Percentiles rank a stretch among this genome's conserved stretches.
Conservation (phyloP, 805 yeast species). For the Ogataea paraovalis region DNA sequence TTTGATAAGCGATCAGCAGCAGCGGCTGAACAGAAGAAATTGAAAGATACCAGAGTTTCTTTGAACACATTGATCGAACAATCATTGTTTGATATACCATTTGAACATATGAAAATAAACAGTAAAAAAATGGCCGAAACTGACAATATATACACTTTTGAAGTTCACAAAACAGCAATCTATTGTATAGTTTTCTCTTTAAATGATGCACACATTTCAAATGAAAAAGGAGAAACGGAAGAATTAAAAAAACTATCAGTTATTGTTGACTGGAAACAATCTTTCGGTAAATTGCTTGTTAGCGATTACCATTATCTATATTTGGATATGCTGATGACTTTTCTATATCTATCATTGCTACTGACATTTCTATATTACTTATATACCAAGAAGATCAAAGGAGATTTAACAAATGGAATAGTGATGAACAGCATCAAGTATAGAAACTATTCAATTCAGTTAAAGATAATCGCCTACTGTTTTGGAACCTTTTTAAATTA, state of each 20-base stretch:
- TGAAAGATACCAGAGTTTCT: conserved; percentile 5
- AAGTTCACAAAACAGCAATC: conserved; percentile 18
- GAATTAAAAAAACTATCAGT: conserved; percentile 9
- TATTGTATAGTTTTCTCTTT: conserved; percentile 27
- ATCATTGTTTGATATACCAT: conserved; percentile 10
- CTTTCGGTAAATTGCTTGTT: conserved; percentile 28
- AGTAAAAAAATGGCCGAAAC: conserved; percentile 2
- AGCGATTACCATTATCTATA: conserved; percentile 27
- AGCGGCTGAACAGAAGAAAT: not conserved
- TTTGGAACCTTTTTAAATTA: conserved; percentile 17
- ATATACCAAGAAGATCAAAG: conserved; percentile 7
- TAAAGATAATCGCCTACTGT: conserved; percentile 22
- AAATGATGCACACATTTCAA: conserved; percentile 4
- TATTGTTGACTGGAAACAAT: conserved; percentile 30
- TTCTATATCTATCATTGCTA: conserved; percentile 18
- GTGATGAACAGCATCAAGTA: conserved; percentile 14
- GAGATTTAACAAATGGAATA: conserved; percentile 19
- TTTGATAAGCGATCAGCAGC: not conserved
- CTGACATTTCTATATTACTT: conserved; percentile 13
- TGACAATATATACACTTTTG: conserved; percentile 9
- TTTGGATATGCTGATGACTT: conserved; percentile 18
- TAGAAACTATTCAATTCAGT: conserved; percentile 24
- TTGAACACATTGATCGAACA: conserved; percentile 19
- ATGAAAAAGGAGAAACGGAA: not conserved
- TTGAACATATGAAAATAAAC: conserved; percentile 15